phyloP scores from a whole-genome alignment of 208 protist genomes.

The Borovskyia barvae region DNA sequence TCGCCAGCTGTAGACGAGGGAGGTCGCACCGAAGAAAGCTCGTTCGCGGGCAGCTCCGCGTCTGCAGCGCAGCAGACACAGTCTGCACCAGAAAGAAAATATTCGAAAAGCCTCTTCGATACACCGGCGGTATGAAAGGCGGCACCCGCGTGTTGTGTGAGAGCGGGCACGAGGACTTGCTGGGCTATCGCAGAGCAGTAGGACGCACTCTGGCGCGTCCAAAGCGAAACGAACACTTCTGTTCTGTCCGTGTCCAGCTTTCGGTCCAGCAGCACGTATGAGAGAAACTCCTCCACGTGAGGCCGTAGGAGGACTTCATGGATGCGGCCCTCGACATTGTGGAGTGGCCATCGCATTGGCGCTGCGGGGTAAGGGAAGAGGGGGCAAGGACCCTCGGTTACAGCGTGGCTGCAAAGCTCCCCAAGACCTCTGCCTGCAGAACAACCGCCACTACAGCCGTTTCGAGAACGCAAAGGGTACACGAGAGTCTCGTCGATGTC shows the following conservation, averaged over 20 bases:
- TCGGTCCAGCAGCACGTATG: slow-evolving; percentile 11
- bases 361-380: neutral
- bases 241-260: slow-evolving; percentile 27
- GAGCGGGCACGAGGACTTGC: slow-evolving; percentile 19
- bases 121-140: no score
- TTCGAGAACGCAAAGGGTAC: no score
- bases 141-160: neutral
- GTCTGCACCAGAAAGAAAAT: no score
- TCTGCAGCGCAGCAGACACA: no score
- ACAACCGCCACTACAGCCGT: no score
- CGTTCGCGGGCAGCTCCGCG: no score
- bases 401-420: no score
- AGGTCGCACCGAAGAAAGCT: no score
- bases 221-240: slow-evolving; percentile 29
- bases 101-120: no score
- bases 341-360: slow-evolving; percentile 4
- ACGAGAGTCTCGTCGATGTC: slow-evolving; percentile 65
- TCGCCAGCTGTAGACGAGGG: no score
- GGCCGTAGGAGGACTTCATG: slow-evolving; percentile 31
- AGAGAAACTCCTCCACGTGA: slow-evolving; percentile 34
- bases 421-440: no score
- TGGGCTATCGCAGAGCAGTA: slow-evolving; percentile 37
- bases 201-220: slow-evolving; percentile 35
- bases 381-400: no score
- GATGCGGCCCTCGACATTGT: neutral